These are phyloP conservation scores for Microbotryum scabiosae DNA, from an alignment of 1,284 basidiomycete species.

Conservation along the genomic window DNA sequence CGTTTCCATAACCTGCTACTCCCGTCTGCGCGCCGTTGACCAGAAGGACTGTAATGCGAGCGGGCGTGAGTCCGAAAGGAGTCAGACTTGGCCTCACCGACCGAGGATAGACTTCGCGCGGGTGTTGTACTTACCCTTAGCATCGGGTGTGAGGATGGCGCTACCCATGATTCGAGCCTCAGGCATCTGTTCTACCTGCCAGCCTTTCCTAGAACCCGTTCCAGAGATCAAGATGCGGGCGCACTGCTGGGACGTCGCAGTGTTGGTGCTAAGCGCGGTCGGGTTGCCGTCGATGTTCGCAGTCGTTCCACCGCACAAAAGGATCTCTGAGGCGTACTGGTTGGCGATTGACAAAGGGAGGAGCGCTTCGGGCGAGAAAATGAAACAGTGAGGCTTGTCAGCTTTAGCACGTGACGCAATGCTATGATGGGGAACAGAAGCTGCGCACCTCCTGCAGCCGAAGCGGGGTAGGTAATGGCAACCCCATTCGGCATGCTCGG, in stretches of 20 bases:
- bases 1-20: slow-evolving; percentile 61
- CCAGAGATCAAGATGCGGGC: slow-evolving; percentile 9
- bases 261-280: slow-evolving; percentile 1
- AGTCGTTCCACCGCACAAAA: slow-evolving; percentile 68
- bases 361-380: slow-evolving; percentile 47
- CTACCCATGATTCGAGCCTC: slow-evolving; percentile 44
- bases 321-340: slow-evolving; percentile 56
- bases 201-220: slow-evolving; percentile 11
- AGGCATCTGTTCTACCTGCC: slow-evolving; percentile 20
- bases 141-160: slow-evolving; percentile 63
- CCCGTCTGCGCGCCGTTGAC: slow-evolving; percentile 60
- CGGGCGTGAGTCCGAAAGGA: too few relatives aligned
- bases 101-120: slow-evolving; percentile 34
- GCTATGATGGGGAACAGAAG: too few relatives aligned
- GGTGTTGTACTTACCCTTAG: slow-evolving; percentile 41
- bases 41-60: slow-evolving; percentile 47
- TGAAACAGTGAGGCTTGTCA: too few relatives aligned
- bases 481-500: too few relatives aligned
- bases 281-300: slow-evolving; percentile 48
- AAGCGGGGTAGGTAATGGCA: background rate
- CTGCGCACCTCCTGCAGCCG: background rate
- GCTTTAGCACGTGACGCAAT: too few relatives aligned
- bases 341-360: slow-evolving; percentile 58
- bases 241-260: slow-evolving; percentile 12
- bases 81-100: slow-evolving; percentile 36